These are phyloP conservation scores for Nasturtium officinale DNA, from an alignment of 345 rosid species.

Conservation along the genomic window DNA sequence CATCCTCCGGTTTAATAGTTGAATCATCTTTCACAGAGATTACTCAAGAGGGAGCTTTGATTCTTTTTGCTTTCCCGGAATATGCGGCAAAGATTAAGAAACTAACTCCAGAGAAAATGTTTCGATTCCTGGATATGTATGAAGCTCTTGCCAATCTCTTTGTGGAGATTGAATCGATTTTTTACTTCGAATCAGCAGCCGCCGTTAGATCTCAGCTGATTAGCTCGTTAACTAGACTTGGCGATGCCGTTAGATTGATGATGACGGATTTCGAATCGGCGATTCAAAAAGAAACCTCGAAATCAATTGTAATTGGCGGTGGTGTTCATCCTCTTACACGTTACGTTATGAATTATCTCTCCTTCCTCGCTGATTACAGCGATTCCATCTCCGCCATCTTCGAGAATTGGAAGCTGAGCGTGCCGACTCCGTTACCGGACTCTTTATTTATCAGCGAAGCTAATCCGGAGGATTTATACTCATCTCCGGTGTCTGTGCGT, in stretches of 20 bases:
- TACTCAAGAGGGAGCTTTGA: conserved; percentile 63
- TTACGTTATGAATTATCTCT: conserved; percentile 77
- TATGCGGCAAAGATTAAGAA: conserved; percentile 53
- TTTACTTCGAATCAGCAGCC: conserved; percentile 55
- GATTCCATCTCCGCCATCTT: conserved; percentile 55
- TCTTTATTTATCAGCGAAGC: conserved; percentile 37
- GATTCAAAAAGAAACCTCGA: conserved; percentile 64
- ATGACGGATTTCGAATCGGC: conserved; percentile 66
- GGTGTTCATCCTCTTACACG: conserved; percentile 81
- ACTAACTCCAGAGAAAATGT: conserved; percentile 68
- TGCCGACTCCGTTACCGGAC: conserved; percentile 52
- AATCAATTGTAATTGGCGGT: conserved; percentile 56
- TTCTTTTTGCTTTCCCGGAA: conserved; percentile 68
- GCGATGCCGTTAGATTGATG: conserved; percentile 55
- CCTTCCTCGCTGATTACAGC: conserved; percentile 67
- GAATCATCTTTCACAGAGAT: conserved; percentile 73
- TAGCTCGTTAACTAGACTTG: conserved; percentile 56
- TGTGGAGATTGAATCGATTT: conserved; percentile 66
- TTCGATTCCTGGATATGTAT: conserved; percentile 70
- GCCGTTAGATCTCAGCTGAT: conserved; percentile 57
- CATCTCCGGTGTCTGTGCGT: conserved; percentile 39
- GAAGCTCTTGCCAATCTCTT: conserved; percentile 58
- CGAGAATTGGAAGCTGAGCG: conserved; percentile 47
- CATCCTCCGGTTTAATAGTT: conserved; percentile 51
- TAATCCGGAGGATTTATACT: conserved; percentile 31